Evolutionary conservation across 306 rosid genomes (phyloP).

Genomic region (Rosa lucieae): DNA sequence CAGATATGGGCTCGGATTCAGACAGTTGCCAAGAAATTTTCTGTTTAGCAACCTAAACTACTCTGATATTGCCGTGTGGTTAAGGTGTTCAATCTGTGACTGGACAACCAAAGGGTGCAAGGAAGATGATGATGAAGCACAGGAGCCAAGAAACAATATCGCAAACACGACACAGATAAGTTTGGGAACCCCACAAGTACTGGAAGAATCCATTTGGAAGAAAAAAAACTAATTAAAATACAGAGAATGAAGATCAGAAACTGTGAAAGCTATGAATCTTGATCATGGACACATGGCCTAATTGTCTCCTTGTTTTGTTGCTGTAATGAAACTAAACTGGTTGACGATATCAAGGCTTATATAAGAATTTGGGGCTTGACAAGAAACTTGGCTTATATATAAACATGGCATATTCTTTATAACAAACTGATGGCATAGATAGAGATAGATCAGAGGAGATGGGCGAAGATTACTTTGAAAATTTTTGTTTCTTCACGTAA

Average conservation of each 20-base stretch:
- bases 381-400: background rate
- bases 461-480: slow-evolving; percentile 12
- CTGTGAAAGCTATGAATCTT: background rate
- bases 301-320: background rate
- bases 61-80: slow-evolving; percentile 64
- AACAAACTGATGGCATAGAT: background rate
- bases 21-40: slow-evolving; percentile 41
- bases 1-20: slow-evolving; percentile 28
- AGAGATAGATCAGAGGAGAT: background rate
- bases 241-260: background rate
- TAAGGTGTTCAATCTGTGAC: slow-evolving; percentile 44
- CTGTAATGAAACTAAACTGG: background rate
- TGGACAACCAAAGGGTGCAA: slow-evolving; percentile 29
- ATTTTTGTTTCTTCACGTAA: slow-evolving; percentile 19
- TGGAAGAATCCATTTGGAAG: background rate
- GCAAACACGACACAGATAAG: background rate
- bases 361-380: too few relatives aligned
- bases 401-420: background rate
- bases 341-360: background rate
- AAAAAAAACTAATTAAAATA: too few relatives aligned
- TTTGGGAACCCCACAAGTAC: background rate
- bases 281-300: background rate
- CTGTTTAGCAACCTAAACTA: slow-evolving; percentile 68
- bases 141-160: background rate
- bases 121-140: slow-evolving; percentile 12